Base-by-base conservation (phyloP, 306 rosid genomes). In the Quercus dentata region DNA sequence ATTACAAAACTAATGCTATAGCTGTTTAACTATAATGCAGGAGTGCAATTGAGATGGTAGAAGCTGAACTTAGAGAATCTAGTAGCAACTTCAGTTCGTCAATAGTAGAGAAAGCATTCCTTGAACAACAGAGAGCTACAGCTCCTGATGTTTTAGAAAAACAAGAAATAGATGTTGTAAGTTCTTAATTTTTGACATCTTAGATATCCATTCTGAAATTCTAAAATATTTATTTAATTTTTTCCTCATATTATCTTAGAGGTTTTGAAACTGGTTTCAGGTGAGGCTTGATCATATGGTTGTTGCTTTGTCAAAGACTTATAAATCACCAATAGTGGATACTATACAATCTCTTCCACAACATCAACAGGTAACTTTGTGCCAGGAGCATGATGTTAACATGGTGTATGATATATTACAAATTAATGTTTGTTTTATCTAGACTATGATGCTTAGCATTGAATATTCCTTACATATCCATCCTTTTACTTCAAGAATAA, bases 331-430 rank as follows among this genome's bases (percentile, higher is more conserved):
- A 1, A 92, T 87, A 55, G 93, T 93, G 79, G 97, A 92, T 77
- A 93, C 95, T 52, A 90, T 95, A 82, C 97, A 89, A 80, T 86
- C 96, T 82, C 94, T 95, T 75, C 99, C 99, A 30, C 99, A 89
- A 78, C 97, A 95, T 89, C 99, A 95, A 76, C 98, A 94, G 94
- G 98, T 94, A 88, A 81, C 20, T 73, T 46, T 84, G 72, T 73
- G 83, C 80, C 59, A 23, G 25, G 21, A 71, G 69, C 38, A 30
- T 70, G 25, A 21, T 71, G 1, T 3, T 6, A 73, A 15, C 46
- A 21, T 54, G 33, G 4, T 6, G 5, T 55, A 8, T 38, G 15
- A 11, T 17, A 31, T 76, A 14, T 69, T 5, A 73, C 28, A 4
- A 20, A 62, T 74, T 51, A 35, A 44, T 30, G 5, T 12, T 2